These are phyloP conservation scores for Porphyrellus cyaneotinctus DNA, from an alignment of 768 basidiomycete species.

Conservation along the genomic window DNA sequence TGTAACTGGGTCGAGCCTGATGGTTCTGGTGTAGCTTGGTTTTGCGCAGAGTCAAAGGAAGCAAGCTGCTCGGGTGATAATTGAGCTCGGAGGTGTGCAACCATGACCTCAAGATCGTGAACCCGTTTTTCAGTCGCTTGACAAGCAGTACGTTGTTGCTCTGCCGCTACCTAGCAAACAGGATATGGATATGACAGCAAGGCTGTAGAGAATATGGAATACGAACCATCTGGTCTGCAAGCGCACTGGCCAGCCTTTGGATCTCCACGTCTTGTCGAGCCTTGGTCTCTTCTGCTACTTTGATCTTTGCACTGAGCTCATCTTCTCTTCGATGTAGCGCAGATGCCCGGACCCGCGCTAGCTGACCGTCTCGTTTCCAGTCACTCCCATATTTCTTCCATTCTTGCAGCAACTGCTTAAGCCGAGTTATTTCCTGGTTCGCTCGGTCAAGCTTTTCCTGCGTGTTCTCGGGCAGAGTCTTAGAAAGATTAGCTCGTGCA, in stretches of 20 bases:
- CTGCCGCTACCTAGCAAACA: slow-evolving; percentile 11
- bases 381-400: slow-evolving; percentile 26
- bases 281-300: slow-evolving; percentile 9
- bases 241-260: slow-evolving; percentile 10
- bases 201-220: not conserved
- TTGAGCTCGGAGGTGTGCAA: slow-evolving; percentile 16
- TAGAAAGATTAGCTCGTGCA: not conserved
- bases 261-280: slow-evolving; percentile 12
- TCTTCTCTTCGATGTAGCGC: slow-evolving; percentile 11
- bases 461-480: slow-evolving; percentile 1
- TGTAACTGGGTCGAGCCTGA: not conserved
- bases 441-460: slow-evolving; percentile 14
- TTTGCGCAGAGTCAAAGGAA: slow-evolving; percentile 6
- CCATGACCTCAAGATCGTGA: slow-evolving; percentile 15
- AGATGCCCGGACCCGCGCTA: slow-evolving; percentile 6
- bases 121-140: slow-evolving; percentile 12
- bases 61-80: slow-evolving; percentile 20
- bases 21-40: not conserved
- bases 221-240: slow-evolving; percentile 24
- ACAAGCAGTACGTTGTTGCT: slow-evolving; percentile 10
- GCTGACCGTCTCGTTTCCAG: slow-evolving; percentile 23
- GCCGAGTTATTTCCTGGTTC: slow-evolving; percentile 16
- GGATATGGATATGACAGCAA: not conserved
- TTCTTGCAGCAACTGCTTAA: slow-evolving; percentile 18
- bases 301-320: slow-evolving; percentile 7